Evolutionary conservation across 345 rosid species (phyloP).

Genomic region (Eucalyptus guilfoylei): DNA sequence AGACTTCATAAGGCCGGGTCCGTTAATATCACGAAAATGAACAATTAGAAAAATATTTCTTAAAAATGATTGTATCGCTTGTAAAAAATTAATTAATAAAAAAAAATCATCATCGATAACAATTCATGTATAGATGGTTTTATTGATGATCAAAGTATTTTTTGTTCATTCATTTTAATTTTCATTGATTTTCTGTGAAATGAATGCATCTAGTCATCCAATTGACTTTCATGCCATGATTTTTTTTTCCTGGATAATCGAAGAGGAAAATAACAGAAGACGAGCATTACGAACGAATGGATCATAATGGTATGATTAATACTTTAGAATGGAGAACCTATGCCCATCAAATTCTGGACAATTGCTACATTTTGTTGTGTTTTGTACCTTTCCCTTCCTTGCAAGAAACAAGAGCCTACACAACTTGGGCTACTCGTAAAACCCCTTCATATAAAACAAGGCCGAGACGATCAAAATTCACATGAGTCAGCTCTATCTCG

Average conservation of each 20-base stretch:
- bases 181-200: too few species aligned
- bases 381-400: neutral
- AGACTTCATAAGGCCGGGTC: neutral
- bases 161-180: too few species aligned
- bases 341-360: neutral
- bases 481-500: neutral
- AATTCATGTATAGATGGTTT: too few species aligned
- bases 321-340: too few species aligned
- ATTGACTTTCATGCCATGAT: neutral
- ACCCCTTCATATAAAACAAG: neutral
- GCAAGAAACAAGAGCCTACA: neutral
- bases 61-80: neutral
- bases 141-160: too few species aligned
- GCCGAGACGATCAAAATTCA: neutral
- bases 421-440: neutral
- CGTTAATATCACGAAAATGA: neutral
- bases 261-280: too few species aligned
- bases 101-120: fast-evolving
- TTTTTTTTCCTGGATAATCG: too few species aligned
- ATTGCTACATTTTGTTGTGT: neutral
- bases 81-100: too few species aligned
- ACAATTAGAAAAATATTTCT: too few species aligned
- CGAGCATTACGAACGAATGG: too few species aligned
- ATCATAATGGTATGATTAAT: too few species aligned
- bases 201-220: neutral